These are phyloP conservation scores for Lasiosphaeria ovina DNA, from an alignment of 495 filamentous ascomycete genomes.

Conservation along the genomic window DNA sequence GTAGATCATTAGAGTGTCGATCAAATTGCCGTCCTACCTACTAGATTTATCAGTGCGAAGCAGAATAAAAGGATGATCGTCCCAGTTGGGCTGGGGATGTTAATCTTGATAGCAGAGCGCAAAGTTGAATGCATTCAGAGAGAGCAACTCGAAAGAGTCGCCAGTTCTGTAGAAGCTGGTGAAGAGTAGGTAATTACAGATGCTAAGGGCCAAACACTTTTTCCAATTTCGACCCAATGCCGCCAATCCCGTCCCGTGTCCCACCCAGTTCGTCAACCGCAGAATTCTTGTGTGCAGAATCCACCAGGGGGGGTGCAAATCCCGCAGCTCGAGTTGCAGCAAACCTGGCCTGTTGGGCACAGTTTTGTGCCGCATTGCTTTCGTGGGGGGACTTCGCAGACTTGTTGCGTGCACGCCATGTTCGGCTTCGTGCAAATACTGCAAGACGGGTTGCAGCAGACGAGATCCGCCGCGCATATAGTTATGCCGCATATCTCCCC, in stretches of 20 bases:
- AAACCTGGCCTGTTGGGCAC: slow-evolving; percentile 15
- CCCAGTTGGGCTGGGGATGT: too few relatives aligned
- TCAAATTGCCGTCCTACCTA: too few relatives aligned
- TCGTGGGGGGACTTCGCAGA: slow-evolving; percentile 8
- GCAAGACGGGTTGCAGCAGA: slow-evolving; percentile 27
- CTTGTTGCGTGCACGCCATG: slow-evolving; percentile 19
- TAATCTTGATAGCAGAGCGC: too few relatives aligned
- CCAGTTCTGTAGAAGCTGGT: too few relatives aligned
- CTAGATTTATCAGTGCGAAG: too few relatives aligned
- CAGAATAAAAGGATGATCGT: too few relatives aligned
- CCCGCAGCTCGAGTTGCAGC: slow-evolving; percentile 28
- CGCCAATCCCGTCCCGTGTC: neutral
- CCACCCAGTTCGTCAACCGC: neutral
- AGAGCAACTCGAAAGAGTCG: too few relatives aligned
- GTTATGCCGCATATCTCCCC: slow-evolving; percentile 17
- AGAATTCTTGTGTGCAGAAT: slow-evolving; percentile 21
- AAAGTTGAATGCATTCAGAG: too few relatives aligned
- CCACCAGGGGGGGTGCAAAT: slow-evolving; percentile 22
- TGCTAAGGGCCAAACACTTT: too few relatives aligned
- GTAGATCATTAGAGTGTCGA: too few relatives aligned
- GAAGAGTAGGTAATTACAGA: too few relatives aligned
- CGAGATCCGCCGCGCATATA: slow-evolving; percentile 12
- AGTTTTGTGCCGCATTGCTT: slow-evolving; percentile 16
- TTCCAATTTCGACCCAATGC: too few relatives aligned
- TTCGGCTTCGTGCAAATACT: slow-evolving; percentile 21